phyloP scores from a whole-genome alignment of 2,329 filamentous ascomycete species.

The Trichophaea hybrida region DNA sequence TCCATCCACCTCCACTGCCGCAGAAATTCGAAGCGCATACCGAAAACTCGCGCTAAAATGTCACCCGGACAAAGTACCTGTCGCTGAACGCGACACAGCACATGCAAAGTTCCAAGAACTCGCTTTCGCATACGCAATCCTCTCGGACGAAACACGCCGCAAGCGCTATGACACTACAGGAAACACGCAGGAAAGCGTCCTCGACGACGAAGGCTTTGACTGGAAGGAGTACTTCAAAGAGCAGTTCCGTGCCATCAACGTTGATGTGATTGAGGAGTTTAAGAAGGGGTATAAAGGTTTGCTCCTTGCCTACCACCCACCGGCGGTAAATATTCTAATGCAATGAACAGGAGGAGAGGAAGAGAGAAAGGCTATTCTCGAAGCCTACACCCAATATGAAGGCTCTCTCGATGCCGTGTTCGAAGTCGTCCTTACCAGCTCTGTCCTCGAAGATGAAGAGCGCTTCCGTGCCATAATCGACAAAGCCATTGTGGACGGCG shows the following conservation, averaged over 20 bases:
- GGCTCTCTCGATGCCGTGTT: constrained; percentile 69
- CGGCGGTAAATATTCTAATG: background rate
- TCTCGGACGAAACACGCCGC: constrained; percentile 68
- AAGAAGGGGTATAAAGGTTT: constrained; percentile 47
- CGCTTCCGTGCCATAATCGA: constrained; percentile 72
- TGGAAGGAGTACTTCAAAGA: constrained; percentile 82
- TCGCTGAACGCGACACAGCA: constrained; percentile 54
- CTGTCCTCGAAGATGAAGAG: constrained; percentile 70
- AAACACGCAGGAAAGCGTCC: constrained; percentile 66
- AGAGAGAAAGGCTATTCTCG: constrained; percentile 63
- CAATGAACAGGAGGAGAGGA: constrained; percentile 59
- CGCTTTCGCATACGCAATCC: constrained; percentile 84
- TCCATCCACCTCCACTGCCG: constrained; percentile 52
- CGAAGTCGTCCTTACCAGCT: constrained; percentile 71
- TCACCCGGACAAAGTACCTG: constrained; percentile 72
- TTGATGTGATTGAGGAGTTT: constrained; percentile 61
- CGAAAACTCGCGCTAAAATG: constrained; percentile 76
- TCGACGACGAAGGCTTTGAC: constrained; percentile 53
- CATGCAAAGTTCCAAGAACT: constrained; percentile 76
- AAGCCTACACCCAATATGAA: constrained; percentile 56
- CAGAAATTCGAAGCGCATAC: constrained; percentile 81
- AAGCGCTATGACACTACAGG: constrained; percentile 82
- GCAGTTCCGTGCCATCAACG: constrained; percentile 65
- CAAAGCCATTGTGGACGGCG: constrained; percentile 55
- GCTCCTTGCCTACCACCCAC: background rate